Evolutionary conservation across 768 basidiomycete species (phyloP), one percentile per base, ranked within the genome.

Genomic region (Tephrocybe rancida): DNA sequence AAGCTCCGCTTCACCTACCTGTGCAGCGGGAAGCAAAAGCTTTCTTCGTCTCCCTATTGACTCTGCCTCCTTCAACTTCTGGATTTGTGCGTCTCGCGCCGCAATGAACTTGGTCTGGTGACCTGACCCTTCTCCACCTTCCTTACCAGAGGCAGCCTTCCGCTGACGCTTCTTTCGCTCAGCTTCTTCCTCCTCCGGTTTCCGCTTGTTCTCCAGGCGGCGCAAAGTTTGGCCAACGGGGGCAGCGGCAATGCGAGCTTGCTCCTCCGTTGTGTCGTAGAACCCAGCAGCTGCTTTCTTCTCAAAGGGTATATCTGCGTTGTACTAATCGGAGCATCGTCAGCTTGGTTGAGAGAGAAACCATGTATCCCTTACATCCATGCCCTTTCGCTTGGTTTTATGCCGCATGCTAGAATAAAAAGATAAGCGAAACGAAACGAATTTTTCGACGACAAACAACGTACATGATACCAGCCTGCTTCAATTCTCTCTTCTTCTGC

Each of bases 301-400:
- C 75, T 99, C 97, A 67, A 98, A 98, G 0, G 97, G 97, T 60
- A 98, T 97, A 66, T 99, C 97, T 46, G 94, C 85, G 64, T 98
- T 99, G 74, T 98, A 99, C 91, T 97, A 60, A 5, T 42, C 21
- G 29, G 32, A 16, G 10, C n/a, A 45, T 25, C 26, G 46, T 50
- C 55, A 64, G 54, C 37, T 48, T 29, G 6, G 41, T 14, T 24
- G 18, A 53, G 42, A 32, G n/a, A 43, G 35, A 29, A 41, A 52
- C 32, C 26, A 52, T 16, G 55, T 3, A 44, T 16, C 18, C 76
- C 89, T 62, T 69, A 92, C 92, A 71, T 97, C 96, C 97, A 98
- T 98, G 50, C 95, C 95, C 70, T 91, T 96, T 73, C 89, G 88
- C 75, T 98, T 98, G 4, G 88, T 84, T 75, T 98, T 97, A 64